Base-by-base conservation (phyloP, 176 grass and related monocot species). In the Rhynchospora pubera region DNA sequence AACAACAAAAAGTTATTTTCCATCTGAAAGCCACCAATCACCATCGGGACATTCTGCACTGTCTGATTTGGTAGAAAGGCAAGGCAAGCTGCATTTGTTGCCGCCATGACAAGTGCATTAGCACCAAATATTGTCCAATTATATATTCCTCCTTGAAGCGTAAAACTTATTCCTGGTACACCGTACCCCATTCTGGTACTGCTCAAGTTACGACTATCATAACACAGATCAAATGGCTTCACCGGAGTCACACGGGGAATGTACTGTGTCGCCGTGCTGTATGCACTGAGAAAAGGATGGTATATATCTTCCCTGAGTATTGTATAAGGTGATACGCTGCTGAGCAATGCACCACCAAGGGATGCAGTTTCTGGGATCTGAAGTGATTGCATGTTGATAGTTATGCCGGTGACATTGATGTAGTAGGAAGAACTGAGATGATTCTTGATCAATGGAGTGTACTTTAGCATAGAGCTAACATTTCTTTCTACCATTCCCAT, bases 1-100 rank as follows among this genome's bases (percentile, higher is more conserved):
- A 93, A 93, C 57, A 87, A 78, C 57, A 91, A 32, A 28, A 93
- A 80, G 84, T 89, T 91, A 58, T 89, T 83, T 84, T 91, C 89
- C 91, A 91, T 85, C 87, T 93, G 91, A 75, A 83, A 91, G 7
- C 86, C 89, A 47, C 91, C 86, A 6, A 93, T 63, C 58, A 89
- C 65, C 84, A 65, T 64, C 39, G 88, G 81, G 10, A 80, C 68
- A 24, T 69, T 68, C 18, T 24, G 62, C 11, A n/a, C 69, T 6
- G 39, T 60, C 71, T 71, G 46, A 85, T 85, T 88, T 47, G 68
- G 45, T 0, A 73, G 5, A 85, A 94, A 77, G 6, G 53, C 87
- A 23, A 91, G 76, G 87, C 91, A 93, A 4, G 87, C 85, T 12
- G 65, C 89, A 52, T 64, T 2, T 15, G 69, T 1, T 34, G 7